Evolutionary conservation across 768 basidiomycete genomes (phyloP).

Genomic region (Russula emetica): DNA sequence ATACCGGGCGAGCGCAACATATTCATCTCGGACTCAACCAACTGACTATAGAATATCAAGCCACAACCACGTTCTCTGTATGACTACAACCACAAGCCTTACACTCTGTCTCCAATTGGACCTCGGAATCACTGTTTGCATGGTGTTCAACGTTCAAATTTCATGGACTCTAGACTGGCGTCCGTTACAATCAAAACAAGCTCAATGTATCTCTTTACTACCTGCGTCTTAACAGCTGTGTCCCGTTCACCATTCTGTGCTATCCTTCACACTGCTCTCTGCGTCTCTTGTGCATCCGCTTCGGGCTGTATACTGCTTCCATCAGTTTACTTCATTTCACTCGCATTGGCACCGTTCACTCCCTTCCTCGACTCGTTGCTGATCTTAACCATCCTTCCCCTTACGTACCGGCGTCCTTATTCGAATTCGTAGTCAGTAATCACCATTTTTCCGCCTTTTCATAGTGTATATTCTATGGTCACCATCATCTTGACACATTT

Average conservation of each 20-base stretch:
- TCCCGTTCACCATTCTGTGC: not conserved
- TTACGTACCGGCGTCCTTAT: not conserved
- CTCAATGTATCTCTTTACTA: not conserved
- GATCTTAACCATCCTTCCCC: not conserved
- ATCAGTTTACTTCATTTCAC: not conserved
- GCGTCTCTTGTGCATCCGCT: not conserved
- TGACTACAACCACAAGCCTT: not conserved
- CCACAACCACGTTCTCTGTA: not conserved
- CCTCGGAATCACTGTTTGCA: not conserved
- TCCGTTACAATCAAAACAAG: not conserved
- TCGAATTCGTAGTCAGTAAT: conserved; percentile 1
- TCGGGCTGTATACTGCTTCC: not conserved
- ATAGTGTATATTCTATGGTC: not conserved
- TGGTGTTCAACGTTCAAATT: not conserved
- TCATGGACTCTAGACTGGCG: conserved; percentile 1
- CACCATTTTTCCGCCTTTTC: conserved; percentile 2
- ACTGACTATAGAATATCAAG: conserved; percentile 32
- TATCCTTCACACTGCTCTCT: not conserved
- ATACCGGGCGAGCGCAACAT: conserved; percentile 55
- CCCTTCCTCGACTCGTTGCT: not conserved
- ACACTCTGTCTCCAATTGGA: not conserved
- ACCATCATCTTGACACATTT: conserved; percentile 18
- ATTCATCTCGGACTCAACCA: conserved; percentile 46
- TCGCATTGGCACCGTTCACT: not conserved
- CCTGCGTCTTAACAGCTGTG: not conserved